Percentiles rank a stretch among this genome's conserved stretches.
These are phyloP conservation scores for Bruguiera parviflora DNA, from an alignment of 345 rosid species.

Conservation along the genomic window DNA sequence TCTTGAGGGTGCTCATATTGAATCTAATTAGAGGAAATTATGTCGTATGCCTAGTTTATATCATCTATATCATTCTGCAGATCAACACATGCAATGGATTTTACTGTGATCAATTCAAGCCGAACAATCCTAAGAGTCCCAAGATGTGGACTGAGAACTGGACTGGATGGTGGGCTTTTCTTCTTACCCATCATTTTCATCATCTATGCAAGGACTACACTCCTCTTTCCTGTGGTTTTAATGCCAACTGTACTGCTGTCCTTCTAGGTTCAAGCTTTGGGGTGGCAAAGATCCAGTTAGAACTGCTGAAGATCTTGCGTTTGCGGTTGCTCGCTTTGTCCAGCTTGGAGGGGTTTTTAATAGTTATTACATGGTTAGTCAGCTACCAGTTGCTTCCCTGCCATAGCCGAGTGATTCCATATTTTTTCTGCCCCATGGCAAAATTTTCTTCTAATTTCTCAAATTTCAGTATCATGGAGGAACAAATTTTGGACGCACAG, in stretches of 20 bases:
- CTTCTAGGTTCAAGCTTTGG: constrained; percentile 15
- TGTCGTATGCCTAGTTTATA: background rate
- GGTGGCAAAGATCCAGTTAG: constrained; percentile 16
- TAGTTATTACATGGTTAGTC: constrained; percentile 21
- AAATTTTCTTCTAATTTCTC: background rate
- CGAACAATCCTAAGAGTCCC: constrained; percentile 16
- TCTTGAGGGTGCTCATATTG: too few species aligned
- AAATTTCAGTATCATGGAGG: constrained; percentile 19
- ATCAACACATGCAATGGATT: constrained; percentile 22
- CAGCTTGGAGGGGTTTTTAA: constrained; percentile 13
- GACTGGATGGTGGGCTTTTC: constrained; percentile 52
- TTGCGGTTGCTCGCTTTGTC: constrained; percentile 18
- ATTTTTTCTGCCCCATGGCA: too few species aligned
- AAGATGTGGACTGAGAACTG: constrained; percentile 75
- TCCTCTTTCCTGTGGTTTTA: background rate
- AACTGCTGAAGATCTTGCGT: constrained; percentile 22
- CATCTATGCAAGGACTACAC: background rate
- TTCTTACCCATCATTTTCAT: background rate
- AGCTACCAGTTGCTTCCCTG: too few species aligned
- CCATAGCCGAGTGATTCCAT: too few species aligned
- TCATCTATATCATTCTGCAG: background rate
- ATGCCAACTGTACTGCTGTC: background rate
- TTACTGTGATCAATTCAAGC: constrained; percentile 41
- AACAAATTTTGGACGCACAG: constrained; percentile 22
- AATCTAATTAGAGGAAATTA: background rate